Conservation (phyloP, 169 alveolate species). For the Eimeria praecox region DNA sequence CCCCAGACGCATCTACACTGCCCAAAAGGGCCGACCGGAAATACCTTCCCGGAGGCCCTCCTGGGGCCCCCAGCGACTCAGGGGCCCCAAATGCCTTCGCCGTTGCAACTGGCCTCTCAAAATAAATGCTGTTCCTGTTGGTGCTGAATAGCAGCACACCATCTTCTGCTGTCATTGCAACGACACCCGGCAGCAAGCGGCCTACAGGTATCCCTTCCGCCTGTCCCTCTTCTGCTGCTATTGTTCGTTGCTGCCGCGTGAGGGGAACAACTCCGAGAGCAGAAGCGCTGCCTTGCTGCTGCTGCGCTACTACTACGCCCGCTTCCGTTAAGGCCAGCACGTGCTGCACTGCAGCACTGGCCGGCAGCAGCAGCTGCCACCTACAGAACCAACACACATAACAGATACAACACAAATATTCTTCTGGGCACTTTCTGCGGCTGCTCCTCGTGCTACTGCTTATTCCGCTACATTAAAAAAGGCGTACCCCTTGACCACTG, state of each 20-base stretch:
- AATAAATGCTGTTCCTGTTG: constrained; percentile 51
- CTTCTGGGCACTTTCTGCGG: background rate
- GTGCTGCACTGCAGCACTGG: constrained; percentile 51
- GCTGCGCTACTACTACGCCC: constrained; percentile 65
- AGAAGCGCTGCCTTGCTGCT: constrained; percentile 39
- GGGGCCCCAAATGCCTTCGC: constrained; percentile 37
- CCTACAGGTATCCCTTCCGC: constrained; percentile 15
- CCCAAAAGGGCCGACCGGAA: constrained; percentile 59
- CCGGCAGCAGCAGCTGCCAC: constrained; percentile 72
- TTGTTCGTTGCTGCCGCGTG: background rate
- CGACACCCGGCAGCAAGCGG: constrained; percentile 1
- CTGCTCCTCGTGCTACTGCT: constrained; percentile 14
- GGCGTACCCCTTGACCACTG: constrained; percentile 23
- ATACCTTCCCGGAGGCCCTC: background rate
- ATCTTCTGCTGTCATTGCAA: constrained; percentile 34
- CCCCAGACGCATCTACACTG: background rate
- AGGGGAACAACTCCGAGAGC: background rate
- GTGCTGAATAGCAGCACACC: constrained; percentile 59
- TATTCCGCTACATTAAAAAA: background rate
- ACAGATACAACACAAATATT: background rate
- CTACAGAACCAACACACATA: constrained; percentile 64
- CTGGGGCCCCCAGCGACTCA: constrained; percentile 53
- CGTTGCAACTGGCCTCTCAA: constrained; percentile 45
- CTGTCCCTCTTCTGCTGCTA: background rate
- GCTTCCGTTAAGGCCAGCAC: constrained; percentile 40